Base-by-base conservation (phyloP, 371 early-diverging fungal species). In the Rhizopus delemar region DNA sequence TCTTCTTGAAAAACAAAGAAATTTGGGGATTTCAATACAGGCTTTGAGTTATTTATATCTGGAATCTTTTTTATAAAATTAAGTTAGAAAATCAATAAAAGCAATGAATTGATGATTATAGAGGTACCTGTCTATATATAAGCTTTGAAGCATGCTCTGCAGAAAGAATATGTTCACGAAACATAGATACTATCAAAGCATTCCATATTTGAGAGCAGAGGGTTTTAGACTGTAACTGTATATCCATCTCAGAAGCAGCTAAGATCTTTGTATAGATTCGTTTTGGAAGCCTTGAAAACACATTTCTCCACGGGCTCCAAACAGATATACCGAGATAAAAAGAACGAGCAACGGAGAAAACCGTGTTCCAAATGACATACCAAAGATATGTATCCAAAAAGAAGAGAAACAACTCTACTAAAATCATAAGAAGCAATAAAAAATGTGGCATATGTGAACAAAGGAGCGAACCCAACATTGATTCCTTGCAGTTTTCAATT, bases 361-460 rank as follows among this genome's bases (percentile, higher is more conserved):
- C 67, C 3, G 90, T 87, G 72, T 87, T 92, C 88, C 90, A 91
- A 51, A 92, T 89, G 43, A 93, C 90, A 66, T 93, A 95, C 94
- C 95, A 95, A 41, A 95, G 80, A 64, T 94, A 95, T 0, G 94
- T 92, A 58, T 94, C 94, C 68, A 94, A 72, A 73, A 94, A 93
- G 73, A 90, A 94, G 32, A 95, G 81, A 7, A 89, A 77, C 41
- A 93, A 59, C 53, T 91, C 87, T 59, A 91, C 82, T 50, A 91
- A 66, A 68, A 91, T 84, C 90, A 94, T 89, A 54, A 92, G 80
- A 1, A 81, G 69, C 28, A 94, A 80, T 0, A 92, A 89, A 48
- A 93, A 81, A 46, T 73, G 70, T 46, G 88, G 86, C 84, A 91
- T 89, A 54, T 88, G 75, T 13, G 68, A 62, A 72, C 91, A 90